Conservation (phyloP, 1,284 basidiomycete genomes). For the Ustilago tritici region DNA sequence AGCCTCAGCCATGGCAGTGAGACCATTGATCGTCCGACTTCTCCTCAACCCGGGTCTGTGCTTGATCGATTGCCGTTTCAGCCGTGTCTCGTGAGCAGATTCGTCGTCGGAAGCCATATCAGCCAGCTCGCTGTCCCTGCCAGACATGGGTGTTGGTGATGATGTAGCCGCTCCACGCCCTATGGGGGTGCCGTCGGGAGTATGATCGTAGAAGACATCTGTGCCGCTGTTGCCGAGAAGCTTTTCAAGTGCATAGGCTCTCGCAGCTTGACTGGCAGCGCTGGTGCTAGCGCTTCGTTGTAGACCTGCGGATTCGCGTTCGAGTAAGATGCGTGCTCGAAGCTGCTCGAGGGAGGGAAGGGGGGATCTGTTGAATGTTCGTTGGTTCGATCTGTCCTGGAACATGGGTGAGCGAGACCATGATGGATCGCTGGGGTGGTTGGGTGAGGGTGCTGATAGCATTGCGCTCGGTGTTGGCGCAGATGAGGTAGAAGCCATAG, state of each 20-base stretch:
- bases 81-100: slow-evolving; percentile 26
- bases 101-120: slow-evolving; percentile 51
- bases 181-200: slow-evolving; percentile 40
- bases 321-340: slow-evolving; percentile 61
- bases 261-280: slow-evolving; percentile 64
- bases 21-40: slow-evolving; percentile 58
- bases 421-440: slow-evolving; percentile 18
- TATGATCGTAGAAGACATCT: slow-evolving; percentile 52
- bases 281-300: slow-evolving; percentile 61
- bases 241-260: slow-evolving; percentile 67
- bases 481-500: slow-evolving; percentile 9
- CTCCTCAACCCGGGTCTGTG: slow-evolving; percentile 35
- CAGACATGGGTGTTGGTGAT: slow-evolving; percentile 24
- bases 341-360: slow-evolving; percentile 67
- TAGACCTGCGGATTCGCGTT: slow-evolving; percentile 57
- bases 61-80: slow-evolving; percentile 40
- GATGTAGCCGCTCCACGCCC: slow-evolving; percentile 42
- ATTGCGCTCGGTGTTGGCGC: slow-evolving; percentile 1
- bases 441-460: slow-evolving; percentile 11
- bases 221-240: slow-evolving; percentile 60
- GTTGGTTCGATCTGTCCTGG: slow-evolving; percentile 21
- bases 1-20: slow-evolving; percentile 57
- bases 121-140: slow-evolving; percentile 13
- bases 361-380: slow-evolving; percentile 46
- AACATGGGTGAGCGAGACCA: slow-evolving; percentile 41